A percentile compares a stretch with the other conserved stretches of the same genome.
phyloP scores from a whole-genome alignment of 257 asterid species.

The Mentha longifolia region DNA sequence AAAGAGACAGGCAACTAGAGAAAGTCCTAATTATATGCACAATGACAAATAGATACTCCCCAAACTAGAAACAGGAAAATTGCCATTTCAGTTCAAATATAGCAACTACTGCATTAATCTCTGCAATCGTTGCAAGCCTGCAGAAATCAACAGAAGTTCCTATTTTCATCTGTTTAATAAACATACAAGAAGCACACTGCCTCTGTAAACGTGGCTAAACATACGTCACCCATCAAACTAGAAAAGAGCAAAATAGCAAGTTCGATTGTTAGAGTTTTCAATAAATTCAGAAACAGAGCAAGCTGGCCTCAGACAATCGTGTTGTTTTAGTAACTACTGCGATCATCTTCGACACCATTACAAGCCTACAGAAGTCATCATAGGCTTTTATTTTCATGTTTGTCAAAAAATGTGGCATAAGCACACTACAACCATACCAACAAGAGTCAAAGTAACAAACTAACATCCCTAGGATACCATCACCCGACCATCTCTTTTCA shows the following conservation, averaged over 20 bases:
- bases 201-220: background rate
- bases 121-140: constrained; percentile 23
- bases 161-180: background rate
- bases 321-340: constrained; percentile 10
- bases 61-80: background rate
- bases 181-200: background rate
- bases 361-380: constrained; percentile 16
- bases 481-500: background rate
- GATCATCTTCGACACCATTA: constrained; percentile 23
- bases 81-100: background rate
- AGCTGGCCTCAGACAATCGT: constrained; percentile 11
- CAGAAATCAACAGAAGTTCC: background rate
- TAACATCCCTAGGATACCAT: background rate
- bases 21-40: background rate
- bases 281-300: background rate
- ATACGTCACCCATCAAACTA: background rate
- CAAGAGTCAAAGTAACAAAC: background rate
- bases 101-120: background rate
- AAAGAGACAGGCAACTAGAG: background rate
- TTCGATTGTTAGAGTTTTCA: background rate
- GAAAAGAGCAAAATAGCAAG: background rate
- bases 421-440: constrained; percentile 10
- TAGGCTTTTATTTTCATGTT: background rate
- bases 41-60: background rate
- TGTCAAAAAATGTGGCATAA: background rate